Evolutionary conservation across 1,284 basidiomycete genomes (phyloP).

Genomic region (Ceratobasidium sp.): DNA sequence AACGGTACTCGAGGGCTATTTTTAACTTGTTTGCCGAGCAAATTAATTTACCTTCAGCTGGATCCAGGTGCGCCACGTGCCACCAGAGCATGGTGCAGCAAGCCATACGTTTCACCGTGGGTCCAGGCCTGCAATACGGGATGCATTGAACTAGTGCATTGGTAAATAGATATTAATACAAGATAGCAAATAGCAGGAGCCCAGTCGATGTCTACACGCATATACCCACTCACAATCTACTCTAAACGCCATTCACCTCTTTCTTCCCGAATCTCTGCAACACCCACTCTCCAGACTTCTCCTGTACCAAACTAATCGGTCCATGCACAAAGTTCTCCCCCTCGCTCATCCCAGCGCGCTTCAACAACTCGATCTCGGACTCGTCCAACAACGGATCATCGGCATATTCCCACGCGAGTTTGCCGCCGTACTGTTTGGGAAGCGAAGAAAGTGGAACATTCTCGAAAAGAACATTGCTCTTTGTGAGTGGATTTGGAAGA

Average conservation of each 20-base stretch:
- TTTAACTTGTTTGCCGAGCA: not conserved
- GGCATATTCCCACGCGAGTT: constrained; percentile 46
- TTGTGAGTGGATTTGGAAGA: constrained; percentile 54
- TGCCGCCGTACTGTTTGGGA: constrained; percentile 48
- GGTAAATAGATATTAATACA: too few species aligned
- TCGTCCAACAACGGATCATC: constrained; percentile 47
- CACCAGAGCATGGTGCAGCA: too few species aligned
- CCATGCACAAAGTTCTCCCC: constrained; percentile 33
- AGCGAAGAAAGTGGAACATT: constrained; percentile 33
- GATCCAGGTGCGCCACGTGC: too few species aligned
- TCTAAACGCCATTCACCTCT: not conserved
- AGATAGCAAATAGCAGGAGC: too few species aligned
- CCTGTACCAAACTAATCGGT: constrained; percentile 17
- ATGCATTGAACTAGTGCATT: not conserved
- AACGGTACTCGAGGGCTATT: not conserved
- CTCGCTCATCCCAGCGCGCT: constrained; percentile 27
- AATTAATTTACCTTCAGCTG: not conserved
- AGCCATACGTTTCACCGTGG: too few species aligned
- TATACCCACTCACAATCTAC: not conserved
- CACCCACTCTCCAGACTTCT: constrained; percentile 19
- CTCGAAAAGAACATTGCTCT: constrained; percentile 36
- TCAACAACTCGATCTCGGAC: constrained; percentile 40
- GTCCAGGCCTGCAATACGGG: too few species aligned
- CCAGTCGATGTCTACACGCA: not conserved
- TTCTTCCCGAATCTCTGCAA: constrained; percentile 30